A percentile compares a stretch with the other conserved stretches of the same genome.
These are phyloP conservation scores for Kwoniella mangroviensis DNA, from an alignment of 768 basidiomycete genomes.

Conservation along the genomic window DNA sequence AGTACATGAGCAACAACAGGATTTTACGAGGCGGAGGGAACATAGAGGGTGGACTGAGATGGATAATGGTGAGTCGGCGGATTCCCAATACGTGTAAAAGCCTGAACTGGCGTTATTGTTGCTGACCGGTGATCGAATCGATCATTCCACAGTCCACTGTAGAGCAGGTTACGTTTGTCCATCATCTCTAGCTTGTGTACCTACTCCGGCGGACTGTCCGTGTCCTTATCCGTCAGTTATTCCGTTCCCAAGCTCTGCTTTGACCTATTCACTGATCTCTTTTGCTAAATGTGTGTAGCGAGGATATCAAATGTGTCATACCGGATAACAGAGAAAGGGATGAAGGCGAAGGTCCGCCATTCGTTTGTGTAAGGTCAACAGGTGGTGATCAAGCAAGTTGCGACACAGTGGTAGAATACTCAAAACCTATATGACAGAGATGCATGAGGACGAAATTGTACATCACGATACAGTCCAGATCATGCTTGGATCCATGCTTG, in stretches of 20 bases:
- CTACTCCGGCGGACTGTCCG: conserved; percentile 51
- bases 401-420: conserved; percentile 30
- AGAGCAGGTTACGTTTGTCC: conserved; percentile 52
- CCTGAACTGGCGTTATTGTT: not conserved
- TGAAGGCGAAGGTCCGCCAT: conserved; percentile 53
- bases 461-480: too few relatives aligned
- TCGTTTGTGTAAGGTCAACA: conserved; percentile 36
- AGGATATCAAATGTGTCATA: conserved; percentile 51
- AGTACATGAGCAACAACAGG: conserved; percentile 14
- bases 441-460: not conserved
- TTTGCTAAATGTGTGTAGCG: conserved; percentile 23
- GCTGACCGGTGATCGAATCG: not conserved
- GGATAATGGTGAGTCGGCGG: conserved; percentile 26
- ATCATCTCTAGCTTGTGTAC: conserved; percentile 47
- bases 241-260: not conserved
- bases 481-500: too few relatives aligned
- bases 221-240: conserved; percentile 52
- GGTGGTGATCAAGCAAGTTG: conserved; percentile 35
- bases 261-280: not conserved
- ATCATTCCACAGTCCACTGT: conserved; percentile 39
- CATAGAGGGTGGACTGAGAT: conserved; percentile 30
- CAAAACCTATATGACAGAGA: conserved; percentile 39
- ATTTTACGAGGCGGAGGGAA: conserved; percentile 1
- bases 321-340: conserved; percentile 44
- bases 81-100: not conserved